Conservation (phyloP, 202 grass and related monocot genomes). For the Saccharum hybrid region DNA sequence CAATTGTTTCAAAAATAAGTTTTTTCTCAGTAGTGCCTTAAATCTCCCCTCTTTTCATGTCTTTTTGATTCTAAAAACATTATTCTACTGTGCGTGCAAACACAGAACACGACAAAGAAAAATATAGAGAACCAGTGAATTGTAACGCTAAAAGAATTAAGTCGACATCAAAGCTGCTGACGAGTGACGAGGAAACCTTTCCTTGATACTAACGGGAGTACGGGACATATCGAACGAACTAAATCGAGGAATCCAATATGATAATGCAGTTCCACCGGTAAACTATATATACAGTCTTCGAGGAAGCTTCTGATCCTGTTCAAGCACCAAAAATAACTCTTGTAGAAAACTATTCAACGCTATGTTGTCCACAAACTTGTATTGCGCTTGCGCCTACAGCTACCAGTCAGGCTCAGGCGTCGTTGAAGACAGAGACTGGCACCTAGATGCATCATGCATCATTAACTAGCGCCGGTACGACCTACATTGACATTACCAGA, state of each 20-base stretch:
- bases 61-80: not conserved
- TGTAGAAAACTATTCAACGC: not conserved
- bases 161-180: not conserved
- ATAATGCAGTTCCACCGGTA: not conserved
- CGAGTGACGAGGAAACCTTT: not conserved
- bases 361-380: not conserved
- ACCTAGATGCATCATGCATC: not conserved
- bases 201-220: not conserved
- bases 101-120: not conserved
- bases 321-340: not conserved
- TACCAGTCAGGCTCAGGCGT: not conserved
- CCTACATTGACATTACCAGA: conserved; percentile 32
- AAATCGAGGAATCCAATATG: not conserved
- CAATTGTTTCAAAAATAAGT: too few relatives aligned
- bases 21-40: too few relatives aligned
- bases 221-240: too few relatives aligned
- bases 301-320: conserved; percentile 28
- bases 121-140: not conserved
- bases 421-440: not conserved
- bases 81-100: not conserved
- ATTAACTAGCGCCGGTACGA: conserved; percentile 1
- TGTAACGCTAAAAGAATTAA: not conserved
- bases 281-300: not conserved
- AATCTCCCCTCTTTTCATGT: too few relatives aligned
- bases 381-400: conserved; percentile 13